These are phyloP conservation scores for Suhomyces ambrosiae DNA, from an alignment of 1,139 yeast species.

Conservation along the genomic window DNA sequence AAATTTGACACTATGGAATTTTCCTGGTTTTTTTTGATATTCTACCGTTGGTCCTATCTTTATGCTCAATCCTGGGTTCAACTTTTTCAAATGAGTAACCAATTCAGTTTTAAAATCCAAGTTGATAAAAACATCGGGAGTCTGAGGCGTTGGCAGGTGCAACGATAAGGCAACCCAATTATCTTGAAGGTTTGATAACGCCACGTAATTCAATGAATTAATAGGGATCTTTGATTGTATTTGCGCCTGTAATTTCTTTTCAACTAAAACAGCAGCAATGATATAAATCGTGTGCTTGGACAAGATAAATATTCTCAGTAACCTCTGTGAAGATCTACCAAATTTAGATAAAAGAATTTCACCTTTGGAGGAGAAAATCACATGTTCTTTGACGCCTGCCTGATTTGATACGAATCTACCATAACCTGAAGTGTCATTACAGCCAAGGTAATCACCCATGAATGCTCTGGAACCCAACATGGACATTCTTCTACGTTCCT, in stretches of 20 bases:
- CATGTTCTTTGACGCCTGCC: conserved; percentile 67
- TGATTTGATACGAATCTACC: conserved; percentile 72
- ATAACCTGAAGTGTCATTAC: conserved; percentile 70
- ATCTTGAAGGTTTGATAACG: conserved; percentile 78
- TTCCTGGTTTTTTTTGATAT: conserved; percentile 91
- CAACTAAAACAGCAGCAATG: conserved; percentile 70
- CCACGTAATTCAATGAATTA: conserved; percentile 61
- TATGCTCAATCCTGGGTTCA: conserved; percentile 61
- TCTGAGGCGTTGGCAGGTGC: conserved; percentile 48
- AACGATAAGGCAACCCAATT: conserved; percentile 88
- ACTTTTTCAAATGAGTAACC: conserved; percentile 68
- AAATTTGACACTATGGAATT: conserved; percentile 72
- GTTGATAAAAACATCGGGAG: conserved; percentile 81
- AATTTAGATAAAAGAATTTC: conserved; percentile 82
- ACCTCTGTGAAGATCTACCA: conserved; percentile 86
- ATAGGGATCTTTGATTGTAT: conserved; percentile 69
- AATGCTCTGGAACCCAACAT: conserved; percentile 88
- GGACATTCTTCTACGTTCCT: conserved; percentile 89
- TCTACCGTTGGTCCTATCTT: conserved; percentile 72
- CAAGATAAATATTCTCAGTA: conserved; percentile 71
- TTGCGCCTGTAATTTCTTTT: conserved; percentile 68
- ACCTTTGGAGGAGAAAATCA: conserved; percentile 80
- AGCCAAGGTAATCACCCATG: conserved; percentile 90
- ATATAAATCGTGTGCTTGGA: conserved; percentile 65
- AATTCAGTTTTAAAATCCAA: conserved; percentile 89